Evolutionary conservation across 208 protist genomes (phyloP).

Genomic region (Angomonas deanei): DNA sequence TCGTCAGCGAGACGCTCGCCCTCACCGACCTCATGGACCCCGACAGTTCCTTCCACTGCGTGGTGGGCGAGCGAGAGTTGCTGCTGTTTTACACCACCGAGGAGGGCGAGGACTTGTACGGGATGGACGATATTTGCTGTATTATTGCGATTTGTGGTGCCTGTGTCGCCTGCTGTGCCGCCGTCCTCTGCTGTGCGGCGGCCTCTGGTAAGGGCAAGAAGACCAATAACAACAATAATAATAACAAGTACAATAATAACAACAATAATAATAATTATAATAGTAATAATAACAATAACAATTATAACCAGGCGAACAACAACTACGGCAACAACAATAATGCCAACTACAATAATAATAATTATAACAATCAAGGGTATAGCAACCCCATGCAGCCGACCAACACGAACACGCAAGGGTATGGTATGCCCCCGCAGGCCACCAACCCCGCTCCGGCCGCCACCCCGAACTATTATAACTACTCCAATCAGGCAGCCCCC

Average conservation of each 20-base stretch:
- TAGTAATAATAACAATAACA: neutral
- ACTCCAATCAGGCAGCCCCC: neutral
- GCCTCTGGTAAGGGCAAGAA: neutral
- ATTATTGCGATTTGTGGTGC: neutral
- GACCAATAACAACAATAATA: neutral
- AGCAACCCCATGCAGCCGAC: neutral
- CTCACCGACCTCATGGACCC: neutral
- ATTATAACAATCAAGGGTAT: neutral
- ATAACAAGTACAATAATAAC: neutral
- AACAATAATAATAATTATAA: neutral
- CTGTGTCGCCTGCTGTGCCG: neutral
- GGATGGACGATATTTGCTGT: neutral
- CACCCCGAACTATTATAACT: slow-evolving; percentile 5
- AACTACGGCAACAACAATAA: neutral
- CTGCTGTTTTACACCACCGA: neutral
- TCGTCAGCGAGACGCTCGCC: neutral
- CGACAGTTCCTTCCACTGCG: no score
- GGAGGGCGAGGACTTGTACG: neutral
- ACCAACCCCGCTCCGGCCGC: neutral
- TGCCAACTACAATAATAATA: neutral
- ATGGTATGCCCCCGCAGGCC: neutral
- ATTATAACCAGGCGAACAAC: neutral
- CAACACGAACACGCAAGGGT: neutral
- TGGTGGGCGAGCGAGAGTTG: neutral
- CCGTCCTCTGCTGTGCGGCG: neutral